Percentiles rank a stretch among this genome's conserved stretches.
Conservation (phyloP, 2,329 filamentous ascomycete genomes). For the Aspergillus udagawae region DNA sequence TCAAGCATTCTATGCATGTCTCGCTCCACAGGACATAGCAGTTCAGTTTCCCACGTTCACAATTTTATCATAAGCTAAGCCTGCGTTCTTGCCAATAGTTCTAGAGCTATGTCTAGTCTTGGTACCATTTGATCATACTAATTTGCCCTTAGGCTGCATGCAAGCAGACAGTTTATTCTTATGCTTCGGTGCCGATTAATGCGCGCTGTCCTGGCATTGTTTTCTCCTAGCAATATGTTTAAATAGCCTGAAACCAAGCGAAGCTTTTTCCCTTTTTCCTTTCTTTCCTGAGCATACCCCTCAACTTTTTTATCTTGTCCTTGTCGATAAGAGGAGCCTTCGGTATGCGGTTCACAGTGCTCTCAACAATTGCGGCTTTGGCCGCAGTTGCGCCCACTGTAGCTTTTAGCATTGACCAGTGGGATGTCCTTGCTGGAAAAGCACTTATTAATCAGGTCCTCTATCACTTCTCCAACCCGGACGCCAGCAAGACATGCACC, state of each 20-base stretch:
- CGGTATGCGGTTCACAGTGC: not conserved
- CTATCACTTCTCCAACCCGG: constrained; percentile 1
- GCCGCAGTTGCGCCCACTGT: constrained; percentile 1
- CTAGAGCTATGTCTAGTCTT: not conserved
- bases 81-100: not conserved
- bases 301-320: not conserved
- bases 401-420: constrained; percentile 1
- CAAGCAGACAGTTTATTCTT: not conserved
- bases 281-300: not conserved
- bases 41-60: no score
- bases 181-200: not conserved
- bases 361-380: constrained; percentile 3
- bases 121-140: not conserved
- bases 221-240: not conserved
- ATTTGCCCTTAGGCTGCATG: not conserved
- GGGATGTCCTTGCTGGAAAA: constrained; percentile 7
- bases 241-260: not conserved
- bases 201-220: not conserved
- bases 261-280: not conserved
- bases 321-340: not conserved
- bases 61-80: not conserved
- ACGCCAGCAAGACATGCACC: constrained; percentile 2
- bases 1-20: no score
- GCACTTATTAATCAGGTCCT: constrained; percentile 5
- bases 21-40: no score